Evolutionary conservation across 805 yeast genomes (phyloP).

Genomic region (Suhomyces pyralidae): DNA sequence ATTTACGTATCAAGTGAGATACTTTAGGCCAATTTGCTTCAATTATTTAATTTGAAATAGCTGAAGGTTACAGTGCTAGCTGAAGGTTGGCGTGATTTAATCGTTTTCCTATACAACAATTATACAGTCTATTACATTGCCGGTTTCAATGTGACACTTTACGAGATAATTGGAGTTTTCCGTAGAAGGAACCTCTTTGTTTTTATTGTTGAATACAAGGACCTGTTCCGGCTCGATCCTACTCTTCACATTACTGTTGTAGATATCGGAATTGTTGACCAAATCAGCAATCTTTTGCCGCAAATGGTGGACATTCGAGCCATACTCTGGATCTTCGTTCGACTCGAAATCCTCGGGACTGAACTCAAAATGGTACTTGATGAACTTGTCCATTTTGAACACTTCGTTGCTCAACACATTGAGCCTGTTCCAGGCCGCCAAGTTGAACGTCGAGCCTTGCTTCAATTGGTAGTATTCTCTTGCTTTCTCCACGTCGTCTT

Average conservation of each 20-base stretch:
- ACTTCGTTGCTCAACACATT: conserved; percentile 14
- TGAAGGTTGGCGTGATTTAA: no score
- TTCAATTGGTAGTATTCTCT: conserved; percentile 28
- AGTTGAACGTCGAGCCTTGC: conserved; percentile 22
- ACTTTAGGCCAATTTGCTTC: no score
- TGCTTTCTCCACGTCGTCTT: conserved; percentile 15
- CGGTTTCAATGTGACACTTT: conserved; percentile 41
- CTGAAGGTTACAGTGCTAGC: no score
- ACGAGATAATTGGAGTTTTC: conserved; percentile 31
- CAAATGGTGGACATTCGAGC: conserved; percentile 64
- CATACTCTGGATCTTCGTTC: conserved; percentile 60
- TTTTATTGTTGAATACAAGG: conserved; percentile 27
- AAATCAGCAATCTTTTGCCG: conserved; percentile 55
- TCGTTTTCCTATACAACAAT: conserved; percentile 4
- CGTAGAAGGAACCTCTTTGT: conserved; percentile 19
- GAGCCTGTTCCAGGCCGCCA: conserved; percentile 21
- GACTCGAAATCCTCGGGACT: conserved; percentile 74
- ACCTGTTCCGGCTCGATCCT: conserved; percentile 14
- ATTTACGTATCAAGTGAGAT: no score
- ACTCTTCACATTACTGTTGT: conserved; percentile 13
- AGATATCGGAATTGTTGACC: conserved; percentile 42
- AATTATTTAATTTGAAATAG: no score
- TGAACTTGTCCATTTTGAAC: conserved; percentile 20
- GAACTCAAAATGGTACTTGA: conserved; percentile 70
- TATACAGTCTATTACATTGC: conserved; percentile 37